These are phyloP conservation scores for Suillus subluteus DNA, from an alignment of 768 basidiomycete genomes.

Conservation along the genomic window DNA sequence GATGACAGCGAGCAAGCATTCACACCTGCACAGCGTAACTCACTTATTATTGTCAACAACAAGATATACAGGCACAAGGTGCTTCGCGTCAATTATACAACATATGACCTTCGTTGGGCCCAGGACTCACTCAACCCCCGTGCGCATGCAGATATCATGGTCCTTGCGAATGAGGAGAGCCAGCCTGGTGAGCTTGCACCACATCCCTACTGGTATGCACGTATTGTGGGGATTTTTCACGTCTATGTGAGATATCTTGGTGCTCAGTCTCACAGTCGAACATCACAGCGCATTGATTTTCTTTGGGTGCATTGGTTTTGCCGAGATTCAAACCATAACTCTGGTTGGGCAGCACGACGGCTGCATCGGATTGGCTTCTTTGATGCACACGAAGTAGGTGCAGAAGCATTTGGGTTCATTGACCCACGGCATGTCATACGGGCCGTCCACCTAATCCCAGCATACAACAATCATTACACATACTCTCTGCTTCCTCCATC, in stretches of 20 bases:
- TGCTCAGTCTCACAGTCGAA: conserved; percentile 24
- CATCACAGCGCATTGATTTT: conserved; percentile 37
- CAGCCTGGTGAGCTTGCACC: conserved; percentile 3
- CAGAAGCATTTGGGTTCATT: conserved; percentile 49
- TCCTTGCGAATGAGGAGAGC: conserved; percentile 29
- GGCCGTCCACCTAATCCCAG: conserved; percentile 46
- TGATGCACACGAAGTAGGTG: conserved; percentile 23
- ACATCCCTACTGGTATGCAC: conserved; percentile 44
- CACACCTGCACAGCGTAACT: conserved; percentile 24
- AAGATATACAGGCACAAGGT: conserved; percentile 37
- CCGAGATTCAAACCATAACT: conserved; percentile 24
- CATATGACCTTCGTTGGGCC: conserved; percentile 29
- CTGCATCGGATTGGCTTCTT: conserved; percentile 47
- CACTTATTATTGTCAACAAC: conserved; percentile 31
- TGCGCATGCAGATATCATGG: conserved; percentile 40
- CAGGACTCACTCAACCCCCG: conserved; percentile 34
- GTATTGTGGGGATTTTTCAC: conserved; percentile 40
- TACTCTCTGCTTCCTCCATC: conserved; percentile 13
- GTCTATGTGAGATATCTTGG: conserved; percentile 6
- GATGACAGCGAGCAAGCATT: conserved; percentile 20
- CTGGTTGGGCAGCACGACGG: conserved; percentile 29
- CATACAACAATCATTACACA: conserved; percentile 33
- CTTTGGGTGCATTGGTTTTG: conserved; percentile 48
- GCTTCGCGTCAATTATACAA: conserved; percentile 36
- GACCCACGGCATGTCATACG: conserved; percentile 45